Base-by-base conservation (phyloP, 1,139 yeast genomes). In the Sugiyamaella sp. region DNA sequence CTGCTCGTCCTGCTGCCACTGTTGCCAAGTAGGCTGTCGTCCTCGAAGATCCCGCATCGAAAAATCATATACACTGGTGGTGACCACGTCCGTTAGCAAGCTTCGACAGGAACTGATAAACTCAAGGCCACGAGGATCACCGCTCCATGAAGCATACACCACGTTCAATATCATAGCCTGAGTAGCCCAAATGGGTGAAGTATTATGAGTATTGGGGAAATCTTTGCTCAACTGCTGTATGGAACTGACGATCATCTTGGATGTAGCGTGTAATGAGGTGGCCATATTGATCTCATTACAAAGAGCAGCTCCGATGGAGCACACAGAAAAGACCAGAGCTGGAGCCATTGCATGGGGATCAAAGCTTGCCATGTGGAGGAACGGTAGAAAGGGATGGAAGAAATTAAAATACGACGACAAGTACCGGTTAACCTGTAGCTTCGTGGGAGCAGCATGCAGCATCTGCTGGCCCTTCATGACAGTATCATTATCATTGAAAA, bases 381-480 rank as follows among this genome's bases (percentile, higher is more conserved):
- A 66, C 2, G 75, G 74, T 39, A 69, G 61, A 27, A 55, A 60
- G 1, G 73, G 72, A 49, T 71, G 74, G 62, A 66, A 71, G 49
- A 61, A 63, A 41, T 63, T 62, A 57, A 71, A 69, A 60, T 68
- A 71, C 4, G 70, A 62, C 3, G 70, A 53, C 48, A 70, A 56
- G 54, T 67, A 69, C 32, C 68, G 60, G 57, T 69, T 66, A 47
- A 68, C 57, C 53, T 62, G 66, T 20, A 64, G 52, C 25, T 63
- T 60, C 4, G 69, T 56, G 5, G 71, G 72, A 10, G 54, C 49
- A 4, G 60, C 37, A 5, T 54, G 37, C 43, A 55, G 48, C 29
- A 44, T 12, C 42, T 59, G 54, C 37, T 54, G 57, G 10, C 46
- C 52, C 29, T 53, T 51, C 38, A 46, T 50, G 48, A 42, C 41